These are phyloP conservation scores for Tylopilus subfusipes DNA, from an alignment of 768 basidiomycete genomes.

Conservation along the genomic window DNA sequence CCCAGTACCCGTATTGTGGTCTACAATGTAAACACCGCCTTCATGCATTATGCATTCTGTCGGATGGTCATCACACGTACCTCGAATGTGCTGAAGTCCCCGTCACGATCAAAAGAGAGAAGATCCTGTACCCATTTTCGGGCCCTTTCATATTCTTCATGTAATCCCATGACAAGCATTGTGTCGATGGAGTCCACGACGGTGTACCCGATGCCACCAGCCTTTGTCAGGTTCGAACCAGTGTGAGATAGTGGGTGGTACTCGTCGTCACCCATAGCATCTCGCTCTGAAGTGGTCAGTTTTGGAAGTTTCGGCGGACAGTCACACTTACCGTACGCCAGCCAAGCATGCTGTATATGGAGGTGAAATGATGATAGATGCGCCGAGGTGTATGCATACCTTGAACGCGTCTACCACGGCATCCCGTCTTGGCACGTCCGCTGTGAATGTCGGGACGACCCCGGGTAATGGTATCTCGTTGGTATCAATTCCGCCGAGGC, in stretches of 20 bases:
- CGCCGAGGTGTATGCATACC: constrained; percentile 40
- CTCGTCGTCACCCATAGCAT: constrained; percentile 91
- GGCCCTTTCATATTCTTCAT: constrained; percentile 74
- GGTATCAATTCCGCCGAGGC: constrained; percentile 3
- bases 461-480: constrained; percentile 5
- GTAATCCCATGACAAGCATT: constrained; percentile 80
- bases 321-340: constrained; percentile 63
- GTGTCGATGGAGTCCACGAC: constrained; percentile 87
- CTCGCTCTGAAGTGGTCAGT: constrained; percentile 52
- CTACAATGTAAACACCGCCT: constrained; percentile 37
- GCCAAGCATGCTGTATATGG: constrained; percentile 71
- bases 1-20: constrained; percentile 92
- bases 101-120: constrained; percentile 75
- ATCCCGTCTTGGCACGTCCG: constrained; percentile 61
- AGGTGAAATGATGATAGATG: constrained; percentile 6
- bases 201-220: constrained; percentile 85
- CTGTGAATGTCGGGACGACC: constrained; percentile 32
- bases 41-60: not conserved
- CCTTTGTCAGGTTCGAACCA: constrained; percentile 75
- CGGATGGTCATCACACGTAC: constrained; percentile 38
- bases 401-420: constrained; percentile 78
- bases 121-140: constrained; percentile 70
- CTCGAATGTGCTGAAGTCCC: constrained; percentile 85
- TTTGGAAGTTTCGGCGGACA: not conserved
- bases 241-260: constrained; percentile 78